Percentiles rank a stretch among this genome's conserved stretches.
phyloP scores from a whole-genome alignment of 2,329 filamentous ascomycete species.

The Metarhizium guizhouense region DNA sequence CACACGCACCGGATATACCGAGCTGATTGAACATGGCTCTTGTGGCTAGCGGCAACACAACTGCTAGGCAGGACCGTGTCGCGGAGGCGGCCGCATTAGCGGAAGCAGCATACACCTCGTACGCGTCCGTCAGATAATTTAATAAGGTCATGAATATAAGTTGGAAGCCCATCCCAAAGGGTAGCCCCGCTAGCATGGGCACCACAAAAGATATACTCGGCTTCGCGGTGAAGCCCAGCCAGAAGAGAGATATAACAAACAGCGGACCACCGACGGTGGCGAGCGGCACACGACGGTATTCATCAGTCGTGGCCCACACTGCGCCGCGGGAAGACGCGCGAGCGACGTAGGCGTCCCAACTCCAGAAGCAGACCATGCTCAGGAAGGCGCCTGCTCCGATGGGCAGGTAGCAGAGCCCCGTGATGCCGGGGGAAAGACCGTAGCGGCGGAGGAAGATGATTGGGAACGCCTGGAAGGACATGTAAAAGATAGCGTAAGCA shows the following conservation, averaged over 20 bases:
- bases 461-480: slow-evolving; percentile 70
- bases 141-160: slow-evolving; percentile 56
- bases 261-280: slow-evolving; percentile 62
- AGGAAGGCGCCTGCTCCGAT: slow-evolving; percentile 56
- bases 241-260: slow-evolving; percentile 47
- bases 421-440: slow-evolving; percentile 51
- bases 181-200: slow-evolving; percentile 50
- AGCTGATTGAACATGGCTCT: slow-evolving; percentile 38
- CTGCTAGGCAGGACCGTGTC: slow-evolving; percentile 89
- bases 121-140: slow-evolving; percentile 60
- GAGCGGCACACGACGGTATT: slow-evolving; percentile 62
- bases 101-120: slow-evolving; percentile 57
- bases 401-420: slow-evolving; percentile 60
- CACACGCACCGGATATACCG: slow-evolving; percentile 40
- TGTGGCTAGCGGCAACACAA: slow-evolving; percentile 52
- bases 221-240: slow-evolving; percentile 52
- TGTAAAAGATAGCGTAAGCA: slow-evolving; percentile 57
- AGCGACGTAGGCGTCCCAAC: slow-evolving; percentile 53
- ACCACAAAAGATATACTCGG: slow-evolving; percentile 39
- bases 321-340: slow-evolving; percentile 39
- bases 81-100: slow-evolving; percentile 79
- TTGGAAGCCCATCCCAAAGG: slow-evolving; percentile 53
- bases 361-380: slow-evolving; percentile 51
- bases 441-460: slow-evolving; percentile 59
- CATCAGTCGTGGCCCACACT: slow-evolving; percentile 51